Evolutionary conservation across 2,329 filamentous ascomycete species (phyloP), one percentile per base, ranked within the genome.

Genomic region (Aspergillus floridensis): DNA sequence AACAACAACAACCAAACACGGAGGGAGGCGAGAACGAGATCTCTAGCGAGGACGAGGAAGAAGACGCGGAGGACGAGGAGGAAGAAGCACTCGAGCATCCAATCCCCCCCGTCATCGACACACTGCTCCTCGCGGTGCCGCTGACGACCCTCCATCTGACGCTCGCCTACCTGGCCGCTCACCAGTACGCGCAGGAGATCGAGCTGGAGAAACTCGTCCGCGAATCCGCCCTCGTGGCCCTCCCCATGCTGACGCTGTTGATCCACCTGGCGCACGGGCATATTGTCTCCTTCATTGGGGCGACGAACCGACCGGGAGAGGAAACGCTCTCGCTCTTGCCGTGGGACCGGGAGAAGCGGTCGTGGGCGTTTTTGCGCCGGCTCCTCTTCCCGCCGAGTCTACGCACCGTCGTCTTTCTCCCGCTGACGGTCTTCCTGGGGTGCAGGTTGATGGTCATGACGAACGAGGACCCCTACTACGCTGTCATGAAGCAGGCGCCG

Each of bases 401-500:
- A 11, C 66, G 68, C 14, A 77, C 76, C 5, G 4, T 52, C 16
- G 32, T 32, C 10, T 57, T 51, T n/a, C 64, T 76, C 11, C 67
- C 70, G 6, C 49, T 73, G 8, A 67, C 75, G 16, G 51, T 68
- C 2, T 41, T 61, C 19, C 63, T 78, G 0, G 95, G 95, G 1
- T 91, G 87, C 76, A 93, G 92, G 74, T 80, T 97, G 63, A 88
- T 98, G 52, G 81, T 90, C 66, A 86, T 93, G 56, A 92, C 90
- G 26, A 98, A 97, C 70, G 83, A 81, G 31, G 85, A 87, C 65
- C 86, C 88, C 4, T 98, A 97, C 70, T 86, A 96, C 66, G 89
- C 90, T 6, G 87, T 96, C 21, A 93, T 98, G 91, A 96, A 96
- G 79, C 87, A 86, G 63, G 90, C 92, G 0, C 95, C 95, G n/a